These are phyloP conservation scores for Astragalus membranaceus DNA, from an alignment of 306 rosid species.

Conservation along the genomic window DNA sequence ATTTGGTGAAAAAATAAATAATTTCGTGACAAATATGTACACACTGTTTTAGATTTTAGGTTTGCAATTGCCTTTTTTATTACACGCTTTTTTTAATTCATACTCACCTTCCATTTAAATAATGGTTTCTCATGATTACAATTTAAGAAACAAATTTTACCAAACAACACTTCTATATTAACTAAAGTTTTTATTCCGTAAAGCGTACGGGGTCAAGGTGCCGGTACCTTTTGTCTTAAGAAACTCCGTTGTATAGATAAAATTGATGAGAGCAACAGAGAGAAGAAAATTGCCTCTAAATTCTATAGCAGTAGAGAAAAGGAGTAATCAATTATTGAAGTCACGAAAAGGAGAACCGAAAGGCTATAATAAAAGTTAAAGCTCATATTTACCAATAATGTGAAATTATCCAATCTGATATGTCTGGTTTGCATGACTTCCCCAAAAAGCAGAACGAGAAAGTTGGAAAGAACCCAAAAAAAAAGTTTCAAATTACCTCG, in stretches of 20 bases:
- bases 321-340: constrained; percentile 3
- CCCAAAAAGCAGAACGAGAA: background rate
- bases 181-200: no score
- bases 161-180: no score
- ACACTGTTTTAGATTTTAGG: no score
- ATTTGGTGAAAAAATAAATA: no score
- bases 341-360: constrained; percentile 12
- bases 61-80: no score
- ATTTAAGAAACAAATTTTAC: no score
- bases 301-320: background rate
- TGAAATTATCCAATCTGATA: constrained; percentile 5
- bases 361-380: constrained; percentile 12
- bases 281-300: background rate
- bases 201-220: no score
- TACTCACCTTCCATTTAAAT: no score
- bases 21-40: no score
- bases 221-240: background rate
- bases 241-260: background rate
- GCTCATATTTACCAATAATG: background rate
- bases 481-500: background rate
- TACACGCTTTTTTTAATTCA: no score
- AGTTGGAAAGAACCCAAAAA: background rate
- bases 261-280: background rate
- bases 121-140: no score
- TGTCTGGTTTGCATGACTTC: constrained; percentile 1